Conservation (phyloP, 495 filamentous ascomycete genomes). For the Aspergillus cavernicola region DNA sequence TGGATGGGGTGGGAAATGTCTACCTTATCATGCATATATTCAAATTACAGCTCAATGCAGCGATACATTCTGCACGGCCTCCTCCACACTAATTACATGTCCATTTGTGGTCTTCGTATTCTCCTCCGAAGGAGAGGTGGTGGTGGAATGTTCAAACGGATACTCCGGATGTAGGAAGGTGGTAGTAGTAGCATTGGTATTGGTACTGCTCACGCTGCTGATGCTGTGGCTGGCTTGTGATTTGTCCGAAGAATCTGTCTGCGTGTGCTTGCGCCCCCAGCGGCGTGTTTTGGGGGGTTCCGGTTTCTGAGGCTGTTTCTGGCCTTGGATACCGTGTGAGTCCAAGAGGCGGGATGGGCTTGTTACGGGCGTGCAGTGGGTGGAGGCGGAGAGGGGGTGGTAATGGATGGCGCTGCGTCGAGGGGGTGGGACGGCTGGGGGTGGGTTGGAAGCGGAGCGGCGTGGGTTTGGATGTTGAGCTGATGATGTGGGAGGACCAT, state of each 20-base stretch:
- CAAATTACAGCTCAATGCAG: constrained; percentile 10
- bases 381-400: constrained; percentile 23
- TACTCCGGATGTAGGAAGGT: background rate
- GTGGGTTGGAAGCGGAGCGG: constrained; percentile 39
- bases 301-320: constrained; percentile 32
- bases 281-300: constrained; percentile 40
- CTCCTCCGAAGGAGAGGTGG: background rate
- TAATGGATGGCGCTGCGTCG: constrained; percentile 31
- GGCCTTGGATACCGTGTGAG: background rate
- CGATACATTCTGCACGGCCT: constrained; percentile 40
- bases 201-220: background rate
- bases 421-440: constrained; percentile 40
- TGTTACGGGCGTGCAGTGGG: constrained; percentile 18
- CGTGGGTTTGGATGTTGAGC: constrained; percentile 15
- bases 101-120: background rate
- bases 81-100: constrained; percentile 19
- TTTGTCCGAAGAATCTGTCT: constrained; percentile 21
- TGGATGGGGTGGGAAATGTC: no score
- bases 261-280: constrained; percentile 30
- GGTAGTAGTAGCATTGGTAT: background rate
- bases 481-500: constrained; percentile 23
- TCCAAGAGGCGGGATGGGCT: constrained; percentile 14
- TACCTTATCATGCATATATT: background rate
- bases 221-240: background rate
- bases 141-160: background rate